Evolutionary conservation across 495 filamentous ascomycete species (phyloP).

Genomic region (Jackrogersella minutella): DNA sequence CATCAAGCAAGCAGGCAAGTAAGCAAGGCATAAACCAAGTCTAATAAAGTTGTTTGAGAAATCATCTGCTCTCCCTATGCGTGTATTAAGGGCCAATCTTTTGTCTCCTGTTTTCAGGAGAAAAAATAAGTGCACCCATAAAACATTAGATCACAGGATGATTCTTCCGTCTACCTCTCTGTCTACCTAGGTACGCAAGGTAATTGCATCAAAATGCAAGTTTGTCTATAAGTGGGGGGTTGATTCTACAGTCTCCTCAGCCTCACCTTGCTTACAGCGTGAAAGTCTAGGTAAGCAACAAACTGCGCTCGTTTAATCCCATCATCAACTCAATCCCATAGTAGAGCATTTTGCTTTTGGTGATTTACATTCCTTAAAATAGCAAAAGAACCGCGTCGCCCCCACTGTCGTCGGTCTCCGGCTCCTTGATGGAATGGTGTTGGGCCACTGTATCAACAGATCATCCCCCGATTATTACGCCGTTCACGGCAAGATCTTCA

Average conservation of each 20-base stretch:
- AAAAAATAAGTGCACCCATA: background rate
- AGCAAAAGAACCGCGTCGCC: too few species aligned
- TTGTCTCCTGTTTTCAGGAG: background rate
- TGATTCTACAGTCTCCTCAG: background rate
- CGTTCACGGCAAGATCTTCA: constrained; percentile 22
- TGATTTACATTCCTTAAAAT: too few species aligned
- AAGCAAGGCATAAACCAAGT: background rate
- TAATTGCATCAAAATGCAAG: too few species aligned
- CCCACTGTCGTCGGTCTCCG: background rate
- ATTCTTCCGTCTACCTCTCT: too few species aligned
- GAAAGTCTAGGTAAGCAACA: too few species aligned
- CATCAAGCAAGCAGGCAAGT: background rate
- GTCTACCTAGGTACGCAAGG: too few species aligned
- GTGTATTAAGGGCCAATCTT: background rate
- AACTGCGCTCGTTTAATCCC: too few species aligned
- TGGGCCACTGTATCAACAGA: background rate
- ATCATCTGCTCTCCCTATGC: background rate
- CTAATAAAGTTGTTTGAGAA: constrained; percentile 17
- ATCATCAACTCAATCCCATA: too few species aligned
- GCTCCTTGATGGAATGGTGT: background rate
- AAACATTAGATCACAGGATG: background rate
- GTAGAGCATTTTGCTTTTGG: too few species aligned
- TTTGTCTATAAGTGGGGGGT: too few species aligned
- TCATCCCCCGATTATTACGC: background rate
- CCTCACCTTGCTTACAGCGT: background rate